Percentiles rank a stretch among this genome's conserved stretches.
Conservation (phyloP, 176 grass and related monocot genomes). For the Carex parvula region DNA sequence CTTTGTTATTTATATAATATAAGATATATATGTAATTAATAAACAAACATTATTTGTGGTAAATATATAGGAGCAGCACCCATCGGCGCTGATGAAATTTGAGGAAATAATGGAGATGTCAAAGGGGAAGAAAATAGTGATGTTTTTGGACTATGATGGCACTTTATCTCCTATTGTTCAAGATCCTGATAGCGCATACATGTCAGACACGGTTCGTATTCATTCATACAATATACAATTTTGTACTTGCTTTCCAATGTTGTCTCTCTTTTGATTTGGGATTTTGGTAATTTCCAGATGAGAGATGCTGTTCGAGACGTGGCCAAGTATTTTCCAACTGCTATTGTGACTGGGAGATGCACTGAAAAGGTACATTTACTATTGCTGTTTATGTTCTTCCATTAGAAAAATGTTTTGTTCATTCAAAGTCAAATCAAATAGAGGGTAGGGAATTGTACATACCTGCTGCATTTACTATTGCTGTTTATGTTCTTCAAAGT, state of each 20-base stretch:
- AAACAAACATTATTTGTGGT: no score
- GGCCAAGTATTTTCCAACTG: slow-evolving; percentile 35
- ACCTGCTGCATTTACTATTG: no score
- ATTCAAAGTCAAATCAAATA: not conserved
- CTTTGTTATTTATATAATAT: no score
- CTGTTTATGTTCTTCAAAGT: not conserved
- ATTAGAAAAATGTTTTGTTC: not conserved
- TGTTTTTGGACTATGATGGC: slow-evolving; percentile 97
- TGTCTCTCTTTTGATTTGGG: not conserved
- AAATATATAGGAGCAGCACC: slow-evolving; percentile 40
- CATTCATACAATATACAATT: not conserved
- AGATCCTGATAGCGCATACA: slow-evolving; percentile 72
- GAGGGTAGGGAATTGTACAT: not conserved
- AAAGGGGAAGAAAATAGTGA: slow-evolving; percentile 62
- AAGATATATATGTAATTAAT: no score
- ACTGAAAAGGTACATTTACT: slow-evolving; percentile 40
- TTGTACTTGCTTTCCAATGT: not conserved
- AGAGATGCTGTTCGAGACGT: slow-evolving; percentile 34
- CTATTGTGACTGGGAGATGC: slow-evolving; percentile 40
- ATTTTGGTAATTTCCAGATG: slow-evolving; percentile 48
- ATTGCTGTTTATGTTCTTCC: not conserved
- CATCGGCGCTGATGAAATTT: slow-evolving; percentile 62
- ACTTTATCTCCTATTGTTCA: slow-evolving; percentile 85
- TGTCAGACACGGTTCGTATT: slow-evolving; percentile 51
- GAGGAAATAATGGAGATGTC: slow-evolving; percentile 42